Conservation (phyloP, 352 stramenopile species). For the Peronospora belbahrii region DNA sequence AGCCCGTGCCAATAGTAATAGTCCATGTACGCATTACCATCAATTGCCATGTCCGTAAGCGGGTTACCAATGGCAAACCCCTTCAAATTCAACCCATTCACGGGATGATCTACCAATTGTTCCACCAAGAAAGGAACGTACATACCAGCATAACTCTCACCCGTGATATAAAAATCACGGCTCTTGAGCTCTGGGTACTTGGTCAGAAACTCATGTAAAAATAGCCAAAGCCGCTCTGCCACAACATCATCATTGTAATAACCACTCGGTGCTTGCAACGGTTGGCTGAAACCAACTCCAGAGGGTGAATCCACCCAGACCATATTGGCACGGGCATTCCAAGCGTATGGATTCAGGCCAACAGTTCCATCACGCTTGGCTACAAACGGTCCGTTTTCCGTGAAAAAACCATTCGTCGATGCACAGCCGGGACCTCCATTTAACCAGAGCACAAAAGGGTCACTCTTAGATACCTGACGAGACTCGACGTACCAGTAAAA, state of each 20-base stretch:
- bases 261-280: conserved; percentile 29
- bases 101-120: conserved; percentile 42
- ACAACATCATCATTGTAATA: conserved; percentile 67
- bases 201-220: conserved; percentile 69
- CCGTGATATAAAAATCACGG: conserved; percentile 80
- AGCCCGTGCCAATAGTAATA: conserved; percentile 77
- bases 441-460: conserved; percentile 86
- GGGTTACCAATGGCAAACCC: conserved; percentile 73
- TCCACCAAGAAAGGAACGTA: conserved; percentile 82
- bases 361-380: conserved; percentile 42
- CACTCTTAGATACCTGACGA: conserved; percentile 33
- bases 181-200: conserved; percentile 59
- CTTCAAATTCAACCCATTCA: conserved; percentile 42
- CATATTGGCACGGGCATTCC: conserved; percentile 84
- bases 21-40: conserved; percentile 62
- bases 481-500: conserved; percentile 75
- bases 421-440: conserved; percentile 88
- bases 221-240: conserved; percentile 41
- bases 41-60: conserved; percentile 57
- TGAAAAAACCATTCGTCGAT: conserved; percentile 77
- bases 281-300: conserved; percentile 75
- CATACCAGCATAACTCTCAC: conserved; percentile 84
- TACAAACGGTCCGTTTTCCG: conserved; percentile 65
- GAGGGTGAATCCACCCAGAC: conserved; percentile 87
- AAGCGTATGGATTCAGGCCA: conserved; percentile 70